A percentile compares a stretch with the other conserved stretches of the same genome.
These are phyloP conservation scores for Dendrocalamus sinicus DNA, from an alignment of 176 grass and related monocot genomes.

Conservation along the genomic window DNA sequence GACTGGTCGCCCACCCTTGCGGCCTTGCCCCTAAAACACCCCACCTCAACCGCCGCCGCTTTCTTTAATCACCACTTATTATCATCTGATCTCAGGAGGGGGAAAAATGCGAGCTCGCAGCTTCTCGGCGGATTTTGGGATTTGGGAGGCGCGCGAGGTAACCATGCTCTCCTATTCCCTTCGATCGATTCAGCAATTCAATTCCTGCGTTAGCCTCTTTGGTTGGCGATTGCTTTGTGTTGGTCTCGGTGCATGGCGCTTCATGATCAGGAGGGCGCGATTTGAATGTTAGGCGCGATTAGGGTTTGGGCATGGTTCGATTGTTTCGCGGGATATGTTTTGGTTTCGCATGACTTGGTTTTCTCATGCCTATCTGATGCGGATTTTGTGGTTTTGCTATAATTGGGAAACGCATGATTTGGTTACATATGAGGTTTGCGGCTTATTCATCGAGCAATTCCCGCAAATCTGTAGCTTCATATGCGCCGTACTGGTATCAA, in stretches of 20 bases:
- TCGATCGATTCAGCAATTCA: neutral
- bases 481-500: neutral
- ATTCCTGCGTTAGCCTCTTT: neutral
- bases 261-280: neutral
- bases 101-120: neutral
- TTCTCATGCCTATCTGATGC: neutral
- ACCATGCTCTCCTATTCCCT: neutral
- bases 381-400: neutral
- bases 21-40: too few species aligned
- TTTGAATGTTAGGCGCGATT: neutral
- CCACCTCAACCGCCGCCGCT: neutral
- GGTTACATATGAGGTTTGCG: neutral
- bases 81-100: neutral
- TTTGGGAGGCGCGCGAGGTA: conserved; percentile 38
- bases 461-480: neutral
- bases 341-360: too few species aligned
- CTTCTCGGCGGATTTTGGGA: neutral
- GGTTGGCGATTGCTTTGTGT: neutral
- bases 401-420: neutral
- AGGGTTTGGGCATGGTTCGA: conserved; percentile 25
- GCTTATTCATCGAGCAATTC: neutral
- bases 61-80: neutral
- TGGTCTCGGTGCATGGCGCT: neutral
- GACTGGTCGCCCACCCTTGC: neutral
- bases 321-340: neutral